Percentiles rank a stretch among this genome's conserved stretches.
These are phyloP conservation scores for Prillingera fragicola DNA, from an alignment of 1,284 basidiomycete genomes.

Conservation along the genomic window DNA sequence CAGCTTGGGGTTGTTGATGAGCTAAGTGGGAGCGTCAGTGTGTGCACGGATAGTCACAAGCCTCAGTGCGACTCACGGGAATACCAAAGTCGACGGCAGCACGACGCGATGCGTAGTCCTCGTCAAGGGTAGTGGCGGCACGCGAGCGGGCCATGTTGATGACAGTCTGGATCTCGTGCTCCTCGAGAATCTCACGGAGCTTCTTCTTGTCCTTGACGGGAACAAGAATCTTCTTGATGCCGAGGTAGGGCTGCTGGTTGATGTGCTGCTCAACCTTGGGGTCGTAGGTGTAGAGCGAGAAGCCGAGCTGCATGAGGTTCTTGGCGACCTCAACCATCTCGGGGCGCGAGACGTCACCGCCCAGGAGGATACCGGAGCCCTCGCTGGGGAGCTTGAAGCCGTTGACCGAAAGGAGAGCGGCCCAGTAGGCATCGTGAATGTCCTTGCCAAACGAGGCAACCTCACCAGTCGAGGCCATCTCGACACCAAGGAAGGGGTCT, in stretches of 20 bases:
- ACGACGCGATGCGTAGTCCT: conserved; percentile 91
- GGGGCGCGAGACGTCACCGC: conserved; percentile 86
- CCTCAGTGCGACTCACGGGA: conserved; percentile 29
- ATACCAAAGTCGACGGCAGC: conserved; percentile 89
- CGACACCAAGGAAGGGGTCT: conserved; percentile 94
- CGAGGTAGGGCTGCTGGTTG: conserved; percentile 71
- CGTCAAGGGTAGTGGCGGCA: conserved; percentile 73
- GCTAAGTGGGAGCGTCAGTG: conserved; percentile 50
- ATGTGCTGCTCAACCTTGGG: conserved; percentile 84
- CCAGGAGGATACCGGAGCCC: conserved; percentile 42
- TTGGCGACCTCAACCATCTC: conserved; percentile 68
- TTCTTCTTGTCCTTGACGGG: conserved; percentile 96
- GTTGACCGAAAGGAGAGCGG: conserved; percentile 74
- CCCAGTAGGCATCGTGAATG: conserved; percentile 96
- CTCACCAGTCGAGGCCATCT: conserved; percentile 99
- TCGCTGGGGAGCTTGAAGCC: conserved; percentile 65
- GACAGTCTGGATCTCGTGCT: conserved; percentile 91
- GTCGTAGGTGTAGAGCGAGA: conserved; percentile 70
- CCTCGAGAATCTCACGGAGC: conserved; percentile 71
- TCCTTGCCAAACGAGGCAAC: conserved; percentile 96
- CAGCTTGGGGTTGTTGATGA: conserved; percentile 85
- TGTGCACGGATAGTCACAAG: conserved; percentile 29
- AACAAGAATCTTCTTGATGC: conserved; percentile 82
- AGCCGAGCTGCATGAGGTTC: conserved; percentile 95
- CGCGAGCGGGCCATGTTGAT: conserved; percentile 86